Percentiles rank a stretch among this genome's conserved stretches.
These are phyloP conservation scores for Stenocarpella maydis DNA, from an alignment of 2,329 filamentous ascomycete genomes.

Conservation along the genomic window DNA sequence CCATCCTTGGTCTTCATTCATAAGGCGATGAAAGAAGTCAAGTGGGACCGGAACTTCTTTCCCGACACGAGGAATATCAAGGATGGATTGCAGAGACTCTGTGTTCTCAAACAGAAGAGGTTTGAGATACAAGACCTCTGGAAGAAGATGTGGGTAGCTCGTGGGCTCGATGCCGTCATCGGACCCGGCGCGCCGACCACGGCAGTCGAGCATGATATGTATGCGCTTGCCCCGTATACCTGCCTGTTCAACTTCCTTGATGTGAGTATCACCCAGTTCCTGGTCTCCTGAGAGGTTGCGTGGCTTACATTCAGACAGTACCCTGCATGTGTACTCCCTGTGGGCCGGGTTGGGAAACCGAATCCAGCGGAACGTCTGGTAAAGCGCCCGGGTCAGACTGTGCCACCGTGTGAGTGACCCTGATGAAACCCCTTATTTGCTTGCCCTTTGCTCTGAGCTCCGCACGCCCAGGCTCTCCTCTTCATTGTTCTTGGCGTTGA, in stretches of 20 bases:
- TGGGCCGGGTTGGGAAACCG: conserved; percentile 5
- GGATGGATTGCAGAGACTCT: conserved; percentile 26
- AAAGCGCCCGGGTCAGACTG: conserved; percentile 18
- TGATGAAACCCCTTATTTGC: neutral
- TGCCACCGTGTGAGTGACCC: conserved; percentile 30
- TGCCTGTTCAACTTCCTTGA: conserved; percentile 35
- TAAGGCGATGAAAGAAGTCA: conserved; percentile 22
- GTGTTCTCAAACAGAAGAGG: conserved; percentile 29
- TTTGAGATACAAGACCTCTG: conserved; percentile 33
- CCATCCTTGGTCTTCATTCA: conserved; percentile 16
- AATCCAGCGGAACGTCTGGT: conserved; percentile 16
- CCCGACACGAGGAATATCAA: conserved; percentile 21
- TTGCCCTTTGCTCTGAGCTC: no score
- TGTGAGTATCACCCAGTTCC: conserved; percentile 3
- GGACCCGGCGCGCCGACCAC: conserved; percentile 34
- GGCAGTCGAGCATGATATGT: conserved; percentile 36
- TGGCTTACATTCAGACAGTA: conserved; percentile 19
- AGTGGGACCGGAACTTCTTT: conserved; percentile 1
- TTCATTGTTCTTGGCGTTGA: neutral
- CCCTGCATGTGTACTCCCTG: conserved; percentile 31
- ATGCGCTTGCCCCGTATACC: conserved; percentile 35
- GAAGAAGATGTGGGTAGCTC: conserved; percentile 31
- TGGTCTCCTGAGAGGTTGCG: neutral
- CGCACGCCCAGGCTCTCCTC: no score
- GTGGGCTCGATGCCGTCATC: conserved; percentile 34